phyloP scores from a whole-genome alignment of 805 yeast genomes.

The Suhomyces sp. region DNA sequence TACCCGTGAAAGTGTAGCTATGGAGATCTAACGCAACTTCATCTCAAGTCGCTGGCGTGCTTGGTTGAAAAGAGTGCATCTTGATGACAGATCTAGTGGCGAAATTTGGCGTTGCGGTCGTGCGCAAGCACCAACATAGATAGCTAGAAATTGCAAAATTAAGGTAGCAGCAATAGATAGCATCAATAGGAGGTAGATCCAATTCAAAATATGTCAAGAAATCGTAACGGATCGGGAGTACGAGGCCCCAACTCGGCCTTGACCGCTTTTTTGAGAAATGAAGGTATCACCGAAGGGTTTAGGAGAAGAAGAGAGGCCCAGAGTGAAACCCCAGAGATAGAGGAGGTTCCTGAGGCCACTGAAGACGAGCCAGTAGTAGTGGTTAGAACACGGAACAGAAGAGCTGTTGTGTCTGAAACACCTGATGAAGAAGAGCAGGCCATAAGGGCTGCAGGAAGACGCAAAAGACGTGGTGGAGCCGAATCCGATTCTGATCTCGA shows the following conservation, averaged over 20 bases:
- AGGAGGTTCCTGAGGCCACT: constrained; percentile 14
- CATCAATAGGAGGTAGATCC: neutral
- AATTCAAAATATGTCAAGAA: neutral
- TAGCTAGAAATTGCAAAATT: neutral
- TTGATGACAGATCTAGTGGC: neutral
- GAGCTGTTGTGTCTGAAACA: neutral
- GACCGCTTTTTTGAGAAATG: constrained; percentile 82
- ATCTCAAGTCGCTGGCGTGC: neutral
- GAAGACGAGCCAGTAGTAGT: constrained; percentile 9
- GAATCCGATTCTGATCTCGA: constrained; percentile 35
- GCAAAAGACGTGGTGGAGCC: constrained; percentile 40
- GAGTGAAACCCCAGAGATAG: constrained; percentile 18
- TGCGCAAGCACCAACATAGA: neutral
- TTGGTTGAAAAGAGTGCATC: neutral
- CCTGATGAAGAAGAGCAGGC: constrained; percentile 24
- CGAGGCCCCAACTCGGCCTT: constrained; percentile 81
- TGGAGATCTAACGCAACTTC: neutral
- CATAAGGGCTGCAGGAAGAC: constrained; percentile 37
- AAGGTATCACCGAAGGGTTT: constrained; percentile 85
- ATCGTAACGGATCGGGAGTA: constrained; percentile 19
- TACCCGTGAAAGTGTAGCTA: neutral
- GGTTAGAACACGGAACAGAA: neutral
- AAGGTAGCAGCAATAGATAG: neutral
- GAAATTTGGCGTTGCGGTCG: neutral
- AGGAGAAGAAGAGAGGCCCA: constrained; percentile 35